Evolutionary conservation across 148 eudicot species (phyloP).

Genomic region (Beta vulgaris): DNA sequence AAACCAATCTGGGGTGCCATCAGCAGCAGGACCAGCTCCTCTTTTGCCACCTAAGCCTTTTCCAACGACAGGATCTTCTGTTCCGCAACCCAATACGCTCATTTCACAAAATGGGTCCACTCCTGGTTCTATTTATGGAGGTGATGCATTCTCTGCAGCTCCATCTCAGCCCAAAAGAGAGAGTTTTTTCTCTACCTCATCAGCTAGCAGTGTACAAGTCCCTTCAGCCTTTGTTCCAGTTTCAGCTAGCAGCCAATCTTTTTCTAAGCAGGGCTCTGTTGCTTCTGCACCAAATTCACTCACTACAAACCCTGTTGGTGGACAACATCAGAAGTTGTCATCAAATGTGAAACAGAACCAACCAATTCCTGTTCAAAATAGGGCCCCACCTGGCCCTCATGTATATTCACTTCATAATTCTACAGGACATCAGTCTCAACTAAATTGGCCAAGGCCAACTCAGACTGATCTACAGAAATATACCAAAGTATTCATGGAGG

Average conservation of each 20-base stretch:
- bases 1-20: slow-evolving; percentile 41
- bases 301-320: slow-evolving; percentile 40
- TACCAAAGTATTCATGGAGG: slow-evolving; percentile 82
- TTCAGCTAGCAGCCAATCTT: slow-evolving; percentile 36
- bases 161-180: slow-evolving; percentile 42
- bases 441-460: slow-evolving; percentile 84
- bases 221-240: slow-evolving; percentile 43
- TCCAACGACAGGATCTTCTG: slow-evolving; percentile 32
- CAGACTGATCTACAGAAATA: slow-evolving; percentile 88
- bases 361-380: slow-evolving; percentile 40
- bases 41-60: slow-evolving; percentile 49
- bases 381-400: slow-evolving; percentile 30
- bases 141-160: slow-evolving; percentile 52
- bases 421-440: slow-evolving; percentile 50
- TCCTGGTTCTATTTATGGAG: slow-evolving; percentile 53
- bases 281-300: slow-evolving; percentile 36
- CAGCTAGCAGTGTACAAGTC: slow-evolving; percentile 37
- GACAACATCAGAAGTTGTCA: slow-evolving; percentile 45
- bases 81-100: slow-evolving; percentile 44
- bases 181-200: slow-evolving; percentile 28
- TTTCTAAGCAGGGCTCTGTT: slow-evolving; percentile 30
- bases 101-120: slow-evolving; percentile 66
- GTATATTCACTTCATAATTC: slow-evolving; percentile 44
- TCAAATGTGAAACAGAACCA: slow-evolving; percentile 47
- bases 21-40: slow-evolving; percentile 29